phyloP scores from a whole-genome alignment of 352 stramenopile genomes.

The Pythium pyrilobum region DNA sequence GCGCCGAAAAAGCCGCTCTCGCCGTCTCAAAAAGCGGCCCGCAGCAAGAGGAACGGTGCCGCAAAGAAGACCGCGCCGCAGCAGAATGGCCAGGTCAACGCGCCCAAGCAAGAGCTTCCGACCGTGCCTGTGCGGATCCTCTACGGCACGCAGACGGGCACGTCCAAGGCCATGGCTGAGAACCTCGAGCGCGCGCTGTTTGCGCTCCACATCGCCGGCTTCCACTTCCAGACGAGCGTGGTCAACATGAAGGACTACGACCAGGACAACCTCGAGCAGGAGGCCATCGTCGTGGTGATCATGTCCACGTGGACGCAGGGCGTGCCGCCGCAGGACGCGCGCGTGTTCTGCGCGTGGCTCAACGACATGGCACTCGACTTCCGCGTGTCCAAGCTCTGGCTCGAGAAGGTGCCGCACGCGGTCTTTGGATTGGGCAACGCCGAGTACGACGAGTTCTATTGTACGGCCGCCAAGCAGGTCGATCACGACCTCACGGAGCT shows the following conservation, averaged over 20 bases:
- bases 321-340: conserved; percentile 63
- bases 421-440: conserved; percentile 85
- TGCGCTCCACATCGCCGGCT: conserved; percentile 69
- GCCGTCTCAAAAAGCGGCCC: conserved; percentile 5
- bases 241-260: conserved; percentile 88
- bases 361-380: conserved; percentile 89
- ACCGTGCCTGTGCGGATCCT: conserved; percentile 70
- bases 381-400: conserved; percentile 79
- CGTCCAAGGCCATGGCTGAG: conserved; percentile 73
- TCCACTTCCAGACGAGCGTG: conserved; percentile 81
- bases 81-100: conserved; percentile 21
- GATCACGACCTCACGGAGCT: conserved; percentile 52
- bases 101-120: conserved; percentile 21
- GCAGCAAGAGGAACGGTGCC: conserved; percentile 16
- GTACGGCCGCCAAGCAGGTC: conserved; percentile 72
- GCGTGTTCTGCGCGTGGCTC: conserved; percentile 82
- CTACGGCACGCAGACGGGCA: conserved; percentile 84
- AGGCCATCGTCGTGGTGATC: conserved; percentile 76
- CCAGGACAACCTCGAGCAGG: conserved; percentile 87
- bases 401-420: conserved; percentile 62
- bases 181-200: conserved; percentile 74
- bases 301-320: conserved; percentile 86
- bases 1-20: conserved; percentile 9
- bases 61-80: conserved; percentile 11
- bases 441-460: conserved; percentile 87